Percentiles rank a stretch among this genome's conserved stretches.
These are phyloP conservation scores for Elymus sibiricus DNA, from an alignment of 176 grass and related monocot species.

Conservation along the genomic window DNA sequence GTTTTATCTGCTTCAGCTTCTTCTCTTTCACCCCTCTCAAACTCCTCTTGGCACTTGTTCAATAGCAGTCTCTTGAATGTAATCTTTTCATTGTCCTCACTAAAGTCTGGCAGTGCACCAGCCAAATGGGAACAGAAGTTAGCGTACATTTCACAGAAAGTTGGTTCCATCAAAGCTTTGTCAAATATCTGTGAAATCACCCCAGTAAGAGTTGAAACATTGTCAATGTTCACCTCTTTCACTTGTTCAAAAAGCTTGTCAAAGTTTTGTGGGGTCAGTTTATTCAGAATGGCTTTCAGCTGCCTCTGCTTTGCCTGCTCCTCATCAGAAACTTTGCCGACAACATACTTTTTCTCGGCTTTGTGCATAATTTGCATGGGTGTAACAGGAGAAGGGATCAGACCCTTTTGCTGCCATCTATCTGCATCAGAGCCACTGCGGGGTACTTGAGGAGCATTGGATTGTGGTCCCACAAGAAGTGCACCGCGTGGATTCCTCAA, in stretches of 20 bases:
- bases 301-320: constrained; percentile 73
- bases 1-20: constrained; percentile 89
- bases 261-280: constrained; percentile 93
- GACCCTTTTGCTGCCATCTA: constrained; percentile 81
- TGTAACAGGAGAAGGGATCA: constrained; percentile 77
- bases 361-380: constrained; percentile 84
- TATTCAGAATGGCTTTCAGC: constrained; percentile 89
- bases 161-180: constrained; percentile 95
- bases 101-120: constrained; percentile 64
- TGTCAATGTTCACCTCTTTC: constrained; percentile 84
- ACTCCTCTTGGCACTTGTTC: constrained; percentile 95
- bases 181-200: constrained; percentile 98
- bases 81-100: constrained; percentile 76
- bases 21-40: constrained; percentile 92
- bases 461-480: constrained; percentile 57
- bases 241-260: constrained; percentile 88
- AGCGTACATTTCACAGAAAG: constrained; percentile 99
- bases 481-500: constrained; percentile 65
- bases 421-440: constrained; percentile 75
- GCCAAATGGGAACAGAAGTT: constrained; percentile 76
- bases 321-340: constrained; percentile 76
- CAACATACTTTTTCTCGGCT: constrained; percentile 68
- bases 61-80: constrained; percentile 90
- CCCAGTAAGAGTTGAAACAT: constrained; percentile 55
- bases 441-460: constrained; percentile 35